Base-by-base conservation (phyloP, 2,329 filamentous ascomycete species). In the Hypocrella siamensis region DNA sequence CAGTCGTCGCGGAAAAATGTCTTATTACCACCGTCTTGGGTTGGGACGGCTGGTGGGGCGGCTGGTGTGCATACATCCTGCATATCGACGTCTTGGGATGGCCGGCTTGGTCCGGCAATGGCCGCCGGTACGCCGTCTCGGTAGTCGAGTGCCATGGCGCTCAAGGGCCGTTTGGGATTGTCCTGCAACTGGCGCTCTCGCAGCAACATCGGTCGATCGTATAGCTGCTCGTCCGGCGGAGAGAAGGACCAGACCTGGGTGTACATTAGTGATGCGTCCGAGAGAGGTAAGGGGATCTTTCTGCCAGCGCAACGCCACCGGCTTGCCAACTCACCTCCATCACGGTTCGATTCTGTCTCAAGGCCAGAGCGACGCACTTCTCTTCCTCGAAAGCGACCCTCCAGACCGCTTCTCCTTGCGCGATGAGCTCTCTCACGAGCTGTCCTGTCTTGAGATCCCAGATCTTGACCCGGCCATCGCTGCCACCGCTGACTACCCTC, bases 311-410 rank as follows among this genome's bases (percentile, higher is more conserved):
- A 24, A 9, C 21, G 21, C 21, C 21, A 24, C 12, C 21, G 15
- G 11, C 76, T 61, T 60, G 12, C 12, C 21, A 16, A 11, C 76
- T 61, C 60, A 92, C 88, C 76, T 98, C 90, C 90, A 98, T 98
- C 39, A 96, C 80, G 0, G 92, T 96, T 39, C 86, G 75, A 34
- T 76, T 78, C 32, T 74, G 74, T 37, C 88, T 71, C 45, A 84
- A 79, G 7, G 90, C 90, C 66, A 98, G 81, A 19, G 93, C 88
- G 19, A 98, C 88, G 36, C 88, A 93, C 55, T 94, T 96, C 56
- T 98, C 90, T 42, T 93, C 88, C 50, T 98, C 90, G 52, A 98
- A 98, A 0, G 92, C 90, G 21, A 98, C 88, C 37, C 90, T 72
- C 90, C 90, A 98, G 1, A 98, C 90, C 12, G 88, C 86, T 49